These are phyloP conservation scores for Globisporangium viniferum DNA, from an alignment of 352 stramenopile genomes.

Conservation along the genomic window DNA sequence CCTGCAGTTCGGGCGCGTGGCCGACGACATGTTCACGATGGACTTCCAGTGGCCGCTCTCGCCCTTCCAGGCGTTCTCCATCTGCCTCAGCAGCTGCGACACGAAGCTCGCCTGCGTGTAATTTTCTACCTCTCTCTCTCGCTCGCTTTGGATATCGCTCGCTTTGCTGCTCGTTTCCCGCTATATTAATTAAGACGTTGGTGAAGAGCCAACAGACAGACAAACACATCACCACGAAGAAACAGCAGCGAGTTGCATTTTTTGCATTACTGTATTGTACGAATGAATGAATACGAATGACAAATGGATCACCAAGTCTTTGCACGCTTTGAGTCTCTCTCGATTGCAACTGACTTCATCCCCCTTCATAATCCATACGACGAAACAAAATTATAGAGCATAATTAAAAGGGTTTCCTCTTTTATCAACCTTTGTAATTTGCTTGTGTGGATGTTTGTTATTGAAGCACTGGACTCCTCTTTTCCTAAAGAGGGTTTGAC, in stretches of 20 bases:
- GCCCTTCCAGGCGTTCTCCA: slow-evolving; percentile 85
- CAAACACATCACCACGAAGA: not conserved
- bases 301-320: not conserved
- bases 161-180: not conserved
- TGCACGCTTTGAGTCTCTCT: not conserved
- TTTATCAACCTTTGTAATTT: not conserved
- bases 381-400: not conserved
- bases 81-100: slow-evolving; percentile 87
- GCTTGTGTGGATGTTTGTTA: not conserved
- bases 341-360: not conserved
- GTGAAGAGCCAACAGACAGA: not conserved
- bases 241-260: not conserved
- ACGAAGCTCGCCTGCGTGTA: slow-evolving; percentile 88
- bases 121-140: slow-evolving; percentile 4
- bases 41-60: slow-evolving; percentile 89
- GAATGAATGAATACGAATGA: not conserved
- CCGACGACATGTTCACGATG: slow-evolving; percentile 91
- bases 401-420: not conserved
- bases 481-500: not conserved
- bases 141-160: not conserved
- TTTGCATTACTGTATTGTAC: not conserved
- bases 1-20: slow-evolving; percentile 85
- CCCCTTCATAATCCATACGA: not conserved
- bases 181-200: slow-evolving; percentile 6
- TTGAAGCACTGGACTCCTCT: not conserved